Percentiles rank a stretch among this genome's conserved stretches.
Evolutionary conservation across 2,329 filamentous ascomycete species (phyloP).

Genomic region (Verticillium tricorpus): DNA sequence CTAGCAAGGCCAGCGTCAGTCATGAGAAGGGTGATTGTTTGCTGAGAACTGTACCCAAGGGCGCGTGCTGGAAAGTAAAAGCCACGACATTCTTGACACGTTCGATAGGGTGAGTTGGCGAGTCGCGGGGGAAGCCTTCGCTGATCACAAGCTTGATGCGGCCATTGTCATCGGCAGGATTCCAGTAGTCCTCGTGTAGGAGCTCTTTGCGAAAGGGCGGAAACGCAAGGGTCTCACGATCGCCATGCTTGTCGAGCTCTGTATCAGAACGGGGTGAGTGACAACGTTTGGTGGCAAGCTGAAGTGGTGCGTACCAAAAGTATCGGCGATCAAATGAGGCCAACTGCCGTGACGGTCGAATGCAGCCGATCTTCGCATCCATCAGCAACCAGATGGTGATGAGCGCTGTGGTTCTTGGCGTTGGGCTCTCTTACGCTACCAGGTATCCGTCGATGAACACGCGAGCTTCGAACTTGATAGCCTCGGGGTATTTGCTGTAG

Average conservation of each 20-base stretch:
- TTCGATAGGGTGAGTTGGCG: constrained; percentile 51
- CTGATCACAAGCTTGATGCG: constrained; percentile 73
- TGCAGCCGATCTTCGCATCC: constrained; percentile 44
- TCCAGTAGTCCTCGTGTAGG: constrained; percentile 67
- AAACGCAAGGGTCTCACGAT: constrained; percentile 61
- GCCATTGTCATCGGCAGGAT: constrained; percentile 64
- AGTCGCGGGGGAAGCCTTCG: constrained; percentile 62
- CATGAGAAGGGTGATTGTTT: too few relatives aligned
- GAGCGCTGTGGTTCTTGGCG: too few relatives aligned
- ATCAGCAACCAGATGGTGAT: too few relatives aligned
- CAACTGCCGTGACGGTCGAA: constrained; percentile 47
- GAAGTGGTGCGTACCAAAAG: constrained; percentile 28
- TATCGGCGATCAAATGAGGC: constrained; percentile 44
- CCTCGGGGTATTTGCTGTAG: constrained; percentile 51
- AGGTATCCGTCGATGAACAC: constrained; percentile 65
- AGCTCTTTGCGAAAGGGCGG: constrained; percentile 67
- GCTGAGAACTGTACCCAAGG: constrained; percentile 52
- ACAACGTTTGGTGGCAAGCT: too few relatives aligned
- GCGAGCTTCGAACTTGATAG: constrained; percentile 59
- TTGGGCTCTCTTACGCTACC: constrained; percentile 47
- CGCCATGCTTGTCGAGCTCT: constrained; percentile 53
- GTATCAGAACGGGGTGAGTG: not conserved
- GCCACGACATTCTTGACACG: constrained; percentile 67
- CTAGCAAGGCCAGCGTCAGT: constrained; percentile 26
- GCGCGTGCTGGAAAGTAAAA: constrained; percentile 84